phyloP scores from a whole-genome alignment of 148 eudicot genomes.

The Arbutus unedo region DNA sequence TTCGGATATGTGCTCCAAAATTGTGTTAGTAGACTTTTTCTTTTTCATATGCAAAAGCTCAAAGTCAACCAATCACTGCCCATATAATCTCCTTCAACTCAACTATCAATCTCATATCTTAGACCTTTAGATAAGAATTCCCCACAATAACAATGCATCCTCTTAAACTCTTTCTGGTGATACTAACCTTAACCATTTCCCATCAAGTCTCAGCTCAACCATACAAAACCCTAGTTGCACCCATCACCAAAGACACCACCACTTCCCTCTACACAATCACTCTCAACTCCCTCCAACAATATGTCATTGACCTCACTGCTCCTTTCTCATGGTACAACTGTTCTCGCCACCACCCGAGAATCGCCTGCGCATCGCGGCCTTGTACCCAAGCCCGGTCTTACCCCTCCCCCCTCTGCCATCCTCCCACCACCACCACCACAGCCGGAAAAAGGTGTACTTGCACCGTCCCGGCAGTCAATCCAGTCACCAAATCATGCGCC shows the following conservation, averaged over 20 bases:
- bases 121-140: neutral
- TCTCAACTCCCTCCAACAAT: constrained; percentile 18
- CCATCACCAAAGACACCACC: constrained; percentile 22
- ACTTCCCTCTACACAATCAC: constrained; percentile 34
- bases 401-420: neutral
- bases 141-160: neutral
- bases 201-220: constrained; percentile 20
- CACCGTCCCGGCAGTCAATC: neutral
- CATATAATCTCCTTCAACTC: too few relatives aligned
- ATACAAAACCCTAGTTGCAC: constrained; percentile 22
- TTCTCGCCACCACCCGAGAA: neutral
- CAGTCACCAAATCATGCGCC: neutral
- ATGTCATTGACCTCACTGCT: constrained; percentile 34
- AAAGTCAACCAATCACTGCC: too few relatives aligned
- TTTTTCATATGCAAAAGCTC: too few relatives aligned
- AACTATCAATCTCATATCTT: neutral
- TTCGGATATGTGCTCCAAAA: too few relatives aligned
- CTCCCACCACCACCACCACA: neutral
- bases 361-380: neutral
- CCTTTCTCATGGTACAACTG: constrained; percentile 37
- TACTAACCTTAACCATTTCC: neutral
- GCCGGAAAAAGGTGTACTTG: neutral
- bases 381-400: neutral
- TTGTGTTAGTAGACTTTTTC: too few relatives aligned
- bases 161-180: neutral